phyloP scores from a whole-genome alignment of 345 rosid genomes.

The Citrus mangshanensis region DNA sequence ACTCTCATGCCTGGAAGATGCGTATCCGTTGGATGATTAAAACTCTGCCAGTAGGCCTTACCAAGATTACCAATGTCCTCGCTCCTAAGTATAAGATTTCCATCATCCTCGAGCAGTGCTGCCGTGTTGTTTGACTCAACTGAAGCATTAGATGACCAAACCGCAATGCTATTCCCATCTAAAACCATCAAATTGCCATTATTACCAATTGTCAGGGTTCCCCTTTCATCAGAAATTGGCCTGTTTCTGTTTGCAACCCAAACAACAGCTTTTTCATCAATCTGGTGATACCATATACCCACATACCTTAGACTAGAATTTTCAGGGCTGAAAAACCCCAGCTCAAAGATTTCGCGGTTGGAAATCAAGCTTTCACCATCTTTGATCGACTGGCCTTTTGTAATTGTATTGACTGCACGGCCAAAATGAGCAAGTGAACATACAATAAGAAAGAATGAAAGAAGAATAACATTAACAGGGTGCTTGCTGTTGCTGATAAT shows the following conservation, averaged over 20 bases:
- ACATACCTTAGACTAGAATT: constrained; percentile 43
- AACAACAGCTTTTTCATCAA: constrained; percentile 28
- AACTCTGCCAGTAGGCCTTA: constrained; percentile 55
- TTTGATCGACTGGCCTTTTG: constrained; percentile 29
- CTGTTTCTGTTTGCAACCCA: constrained; percentile 74
- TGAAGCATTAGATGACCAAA: constrained; percentile 51
- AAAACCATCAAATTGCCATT: constrained; percentile 53
- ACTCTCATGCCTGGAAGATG: constrained; percentile 58
- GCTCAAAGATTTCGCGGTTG: constrained; percentile 28
- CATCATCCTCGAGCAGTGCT: constrained; percentile 30
- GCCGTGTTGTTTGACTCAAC: constrained; percentile 28
- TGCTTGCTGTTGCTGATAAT: neutral
- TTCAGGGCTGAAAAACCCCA: constrained; percentile 62
- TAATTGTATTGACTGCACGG: constrained; percentile 28
- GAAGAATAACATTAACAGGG: constrained; percentile 18
- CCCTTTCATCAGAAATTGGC: constrained; percentile 42
- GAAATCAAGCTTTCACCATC: constrained; percentile 51
- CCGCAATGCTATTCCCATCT: constrained; percentile 29
- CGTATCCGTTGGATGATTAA: constrained; percentile 58
- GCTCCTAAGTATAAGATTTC: constrained; percentile 33
- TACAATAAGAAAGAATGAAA: constrained; percentile 19
- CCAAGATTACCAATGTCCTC: constrained; percentile 13
- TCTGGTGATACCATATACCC: constrained; percentile 62
- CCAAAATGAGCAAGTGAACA: constrained; percentile 24
- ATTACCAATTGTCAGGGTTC: constrained; percentile 37